Evolutionary conservation across 805 yeast species (phyloP).

Genomic region (Starmerella scarabaei): DNA sequence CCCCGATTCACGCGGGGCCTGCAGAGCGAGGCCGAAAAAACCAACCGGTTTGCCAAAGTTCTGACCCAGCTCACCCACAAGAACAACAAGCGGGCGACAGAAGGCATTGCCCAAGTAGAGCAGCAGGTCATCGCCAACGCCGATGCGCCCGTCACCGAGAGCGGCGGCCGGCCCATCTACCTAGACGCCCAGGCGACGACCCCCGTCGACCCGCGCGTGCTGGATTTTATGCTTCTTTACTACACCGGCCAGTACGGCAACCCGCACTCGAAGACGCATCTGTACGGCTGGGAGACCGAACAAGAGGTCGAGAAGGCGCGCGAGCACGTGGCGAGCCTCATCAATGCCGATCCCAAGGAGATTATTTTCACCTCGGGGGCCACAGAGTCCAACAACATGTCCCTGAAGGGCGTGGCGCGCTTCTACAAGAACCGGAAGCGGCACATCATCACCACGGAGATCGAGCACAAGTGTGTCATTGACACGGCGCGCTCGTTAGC

Average conservation of each 20-base stretch:
- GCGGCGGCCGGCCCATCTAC: conserved; percentile 67
- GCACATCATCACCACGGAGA: conserved; percentile 90
- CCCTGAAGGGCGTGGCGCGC: conserved; percentile 87
- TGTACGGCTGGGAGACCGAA: conserved; percentile 98
- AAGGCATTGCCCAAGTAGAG: conserved; percentile 7
- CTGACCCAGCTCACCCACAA: conserved; percentile 15
- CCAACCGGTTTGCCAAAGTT: conserved; percentile 8
- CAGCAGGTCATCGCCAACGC: neutral
- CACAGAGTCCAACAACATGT: conserved; percentile 92
- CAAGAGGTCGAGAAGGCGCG: conserved; percentile 82
- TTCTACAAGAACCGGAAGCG: conserved; percentile 81
- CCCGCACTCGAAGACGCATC: conserved; percentile 94
- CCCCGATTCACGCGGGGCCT: too few species aligned
- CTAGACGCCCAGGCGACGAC: conserved; percentile 98
- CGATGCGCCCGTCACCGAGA: conserved; percentile 15
- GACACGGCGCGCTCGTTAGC: conserved; percentile 91
- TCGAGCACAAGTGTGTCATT: conserved; percentile 97
- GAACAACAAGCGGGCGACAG: conserved; percentile 8
- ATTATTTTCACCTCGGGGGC: conserved; percentile 97
- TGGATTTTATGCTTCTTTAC: conserved; percentile 32
- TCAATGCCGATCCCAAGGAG: conserved; percentile 91
- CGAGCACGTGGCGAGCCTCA: conserved; percentile 63
- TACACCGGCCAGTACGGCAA: conserved; percentile 87
- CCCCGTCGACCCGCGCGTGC: conserved; percentile 92
- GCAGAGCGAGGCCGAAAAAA: conserved; percentile 13